Evolutionary conservation across 306 rosid species (phyloP).

Genomic region (Prunus mira): DNA sequence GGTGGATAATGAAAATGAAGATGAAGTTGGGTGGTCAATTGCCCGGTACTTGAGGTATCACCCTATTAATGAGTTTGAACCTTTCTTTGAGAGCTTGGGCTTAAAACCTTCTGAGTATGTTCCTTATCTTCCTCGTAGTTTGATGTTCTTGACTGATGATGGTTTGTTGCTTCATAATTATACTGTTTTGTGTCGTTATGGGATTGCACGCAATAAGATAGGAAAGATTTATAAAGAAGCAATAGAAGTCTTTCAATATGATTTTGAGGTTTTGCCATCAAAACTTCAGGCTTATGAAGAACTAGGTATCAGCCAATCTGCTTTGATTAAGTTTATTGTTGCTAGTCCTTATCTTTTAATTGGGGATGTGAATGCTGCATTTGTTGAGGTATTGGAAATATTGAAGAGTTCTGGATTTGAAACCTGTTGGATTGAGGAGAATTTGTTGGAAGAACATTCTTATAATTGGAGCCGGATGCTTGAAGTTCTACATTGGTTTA

Average conservation of each 20-base stretch:
- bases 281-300: conserved; percentile 57
- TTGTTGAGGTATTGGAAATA: conserved; percentile 52
- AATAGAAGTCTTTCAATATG: conserved; percentile 38
- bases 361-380: conserved; percentile 45
- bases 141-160: conserved; percentile 62
- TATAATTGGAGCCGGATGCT: conserved; percentile 62
- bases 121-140: conserved; percentile 48
- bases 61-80: conserved; percentile 86
- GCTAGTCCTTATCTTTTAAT: conserved; percentile 57
- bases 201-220: conserved; percentile 52
- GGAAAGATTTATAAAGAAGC: conserved; percentile 58
- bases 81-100: conserved; percentile 80
- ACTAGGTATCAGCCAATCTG: conserved; percentile 32
- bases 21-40: conserved; percentile 32
- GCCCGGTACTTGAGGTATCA: conserved; percentile 58
- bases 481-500: conserved; percentile 42
- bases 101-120: conserved; percentile 61
- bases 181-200: conserved; percentile 50
- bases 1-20: conserved; percentile 16
- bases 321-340: conserved; percentile 34
- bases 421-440: conserved; percentile 43
- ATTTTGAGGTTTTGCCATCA: conserved; percentile 45
- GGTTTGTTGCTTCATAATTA: conserved; percentile 56
- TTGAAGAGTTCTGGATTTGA: conserved; percentile 44
- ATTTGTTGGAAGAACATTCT: conserved; percentile 36